Base-by-base conservation (phyloP, 768 basidiomycete genomes). In the Mycena metata region DNA sequence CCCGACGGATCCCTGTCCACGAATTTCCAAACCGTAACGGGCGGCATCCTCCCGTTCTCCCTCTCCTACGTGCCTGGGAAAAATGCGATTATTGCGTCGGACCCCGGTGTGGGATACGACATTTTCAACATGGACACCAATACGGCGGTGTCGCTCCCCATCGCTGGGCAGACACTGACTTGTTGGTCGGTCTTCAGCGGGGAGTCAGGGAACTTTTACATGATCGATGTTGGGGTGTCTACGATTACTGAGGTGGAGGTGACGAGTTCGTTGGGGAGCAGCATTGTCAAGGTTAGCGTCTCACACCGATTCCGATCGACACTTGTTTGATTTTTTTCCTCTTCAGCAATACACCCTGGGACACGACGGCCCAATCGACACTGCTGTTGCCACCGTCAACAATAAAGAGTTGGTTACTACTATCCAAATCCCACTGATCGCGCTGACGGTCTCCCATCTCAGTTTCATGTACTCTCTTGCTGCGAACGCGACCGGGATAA, bases 401-500 rank as follows among this genome's bases (percentile, higher is more conserved):
- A 60, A 60, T 2, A 47, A 64, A 30, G 69, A 69, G 51, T 42
- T 24, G 6, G 30, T 30, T n/a, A n/a, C 3, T 30, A 30, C 3
- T 30, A 30, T 30, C 6, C 30, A 1, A 57, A 7, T 30, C 41
- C 24, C 23, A 58, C 26, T n/a, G 33, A 12, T 12, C 43, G 5
- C 17, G n/a, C 58, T 60, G 15, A 66, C 55, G 12, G 11, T 42
- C 49, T 23, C 42, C 41, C 39, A 5, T 60, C 42, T 39, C 57
- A 84, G 83, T 74, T 83, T 82, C 77, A 73, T 84, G 65, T 83
- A 82, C 72, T 75, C 84, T 36, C 68, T 84, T 50, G 74, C 78
- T 12, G 76, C 83, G 2, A 80, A 80, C 70, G 75, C 76, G 23
- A 82, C 83, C 0, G 75, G 79, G 3, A 72, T 85, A 62, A 76